These are phyloP conservation scores for Schoenoplectus triqueter DNA, from an alignment of 202 grass and related monocot species.

Conservation along the genomic window DNA sequence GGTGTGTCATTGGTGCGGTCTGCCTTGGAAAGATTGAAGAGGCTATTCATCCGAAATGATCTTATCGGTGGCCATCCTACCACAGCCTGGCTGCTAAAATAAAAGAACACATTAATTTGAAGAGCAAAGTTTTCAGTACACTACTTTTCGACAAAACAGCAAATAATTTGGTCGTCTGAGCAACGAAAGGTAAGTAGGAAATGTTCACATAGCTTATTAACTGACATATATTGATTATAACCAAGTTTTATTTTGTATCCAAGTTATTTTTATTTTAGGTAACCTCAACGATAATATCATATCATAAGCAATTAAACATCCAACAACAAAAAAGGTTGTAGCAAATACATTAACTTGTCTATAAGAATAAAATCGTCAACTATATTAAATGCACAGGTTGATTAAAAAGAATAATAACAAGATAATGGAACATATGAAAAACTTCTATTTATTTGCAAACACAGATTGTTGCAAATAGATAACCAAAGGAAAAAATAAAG, in stretches of 20 bases:
- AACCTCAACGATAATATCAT: neutral
- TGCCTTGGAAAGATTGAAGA: slow-evolving; percentile 49
- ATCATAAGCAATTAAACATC: neutral
- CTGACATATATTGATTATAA: neutral
- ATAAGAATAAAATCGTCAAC: neutral
- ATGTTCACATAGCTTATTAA: neutral
- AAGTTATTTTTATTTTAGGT: neutral
- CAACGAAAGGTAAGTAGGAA: neutral
- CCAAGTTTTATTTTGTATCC: neutral
- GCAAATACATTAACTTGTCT: no score
- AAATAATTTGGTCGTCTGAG: neutral
- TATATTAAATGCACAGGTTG: neutral
- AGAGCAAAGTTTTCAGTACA: neutral
- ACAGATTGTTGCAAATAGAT: no score
- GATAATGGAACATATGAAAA: neutral
- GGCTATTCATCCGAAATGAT: slow-evolving; percentile 47
- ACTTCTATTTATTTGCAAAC: no score
- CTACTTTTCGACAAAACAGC: neutral
- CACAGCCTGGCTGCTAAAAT: slow-evolving; percentile 46
- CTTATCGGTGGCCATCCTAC: slow-evolving; percentile 55
- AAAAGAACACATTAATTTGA: neutral
- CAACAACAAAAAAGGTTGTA: no score
- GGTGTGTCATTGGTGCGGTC: neutral
- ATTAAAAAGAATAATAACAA: neutral
- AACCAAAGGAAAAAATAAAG: no score